Evolutionary conservation across 495 filamentous ascomycete species (phyloP), one percentile per base, ranked within the genome.

Genomic region (Trichoderma erinaceum): DNA sequence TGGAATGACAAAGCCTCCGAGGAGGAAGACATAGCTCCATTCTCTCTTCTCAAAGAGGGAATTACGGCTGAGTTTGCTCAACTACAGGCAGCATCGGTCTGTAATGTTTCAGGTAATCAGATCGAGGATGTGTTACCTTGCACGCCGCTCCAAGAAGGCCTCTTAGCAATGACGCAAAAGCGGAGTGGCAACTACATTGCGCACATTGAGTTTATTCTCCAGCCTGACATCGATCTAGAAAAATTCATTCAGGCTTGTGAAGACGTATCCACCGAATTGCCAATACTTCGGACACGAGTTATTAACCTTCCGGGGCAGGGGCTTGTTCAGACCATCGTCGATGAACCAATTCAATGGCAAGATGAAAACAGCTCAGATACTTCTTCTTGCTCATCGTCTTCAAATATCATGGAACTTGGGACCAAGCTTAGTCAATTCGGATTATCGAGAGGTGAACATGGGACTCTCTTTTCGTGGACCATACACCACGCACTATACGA

Each of bases 101-200:
- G 83, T 66, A 63, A 66, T 16, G 69, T 86, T 10, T 67, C 76
- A 4, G 73, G 75, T 16, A 46, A 5, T 46, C 43, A 16, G 18
- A 46, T 46, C 12, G 13, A 46, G 18, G 43, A 46, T 18, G 43
- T 18, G 12, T 18, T 16, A 15, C 43, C 43, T 1, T 46, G 43
- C 43, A 46, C 43, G 7, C 18, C 43, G 18, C 43, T 46, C 0
- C 43, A 46, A 18, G 43, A 46, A 46, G 43, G 43, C 1, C 43
- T 46, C 4, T 18, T 46, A 2, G 12, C 43, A 46, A 16, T 46
- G 43, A 46, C 43, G 4, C 12, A 15, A 3, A 15, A 46, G 43
- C 18, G 13, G 13, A 16, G 3, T 18, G 43, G 43, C 43, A 18
- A 15, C 12, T 46, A 46, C 6, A 18, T 46, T 18, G 43, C 12